Evolutionary conservation across 768 basidiomycete genomes (phyloP), one percentile per base, ranked within the genome.

Genomic region (Atractiella rhizophila): DNA sequence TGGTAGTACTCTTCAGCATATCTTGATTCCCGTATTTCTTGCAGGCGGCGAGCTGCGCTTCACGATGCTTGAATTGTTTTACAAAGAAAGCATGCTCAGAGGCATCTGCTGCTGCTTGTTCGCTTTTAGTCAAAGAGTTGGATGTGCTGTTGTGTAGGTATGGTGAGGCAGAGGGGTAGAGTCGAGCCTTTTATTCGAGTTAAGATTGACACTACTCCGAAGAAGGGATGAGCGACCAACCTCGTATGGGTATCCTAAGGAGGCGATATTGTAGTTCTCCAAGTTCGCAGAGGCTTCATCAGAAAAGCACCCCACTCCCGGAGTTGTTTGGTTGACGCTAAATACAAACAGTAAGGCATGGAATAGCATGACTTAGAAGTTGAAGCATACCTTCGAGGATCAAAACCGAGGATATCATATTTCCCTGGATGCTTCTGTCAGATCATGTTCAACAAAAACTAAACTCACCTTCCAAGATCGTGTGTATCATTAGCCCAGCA

Each of bases 401-500:
- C 51, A 44, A 44, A 51, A 7, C 40, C 40, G 35, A 53, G 5
- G 33, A 53, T 28, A 28, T 53, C 35, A 33, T 51, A 53, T 9
- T 44, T 39, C 27, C 37, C 37, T 32, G 24, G 10, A 11, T n/a
- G n/a, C n/a, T n/a, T n/a, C 37, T 39, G 21, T 9, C n/a, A 39
- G 20, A 19, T 13, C 12, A 12, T 21, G 23, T 13, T 19, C 15
- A 11, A 36, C 12, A 36, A 20, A 36, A 19, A 12, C 35, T 12
- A 12, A 11, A 11, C 37, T 24, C 25, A 39, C 37, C n/a, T n/a
- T n/a, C n/a, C n/a, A 39, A 15, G 19, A 39, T 32, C 37, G 37
- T 32, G 10, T 20, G 34, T 11, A 39, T 26, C 11, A 12, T 10
- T 15, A 15, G 37, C n/a, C 11, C 37, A 9, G n/a, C n/a, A 15